Base-by-base conservation (phyloP, 208 protist species). In the Angomonas desouzai region DNA sequence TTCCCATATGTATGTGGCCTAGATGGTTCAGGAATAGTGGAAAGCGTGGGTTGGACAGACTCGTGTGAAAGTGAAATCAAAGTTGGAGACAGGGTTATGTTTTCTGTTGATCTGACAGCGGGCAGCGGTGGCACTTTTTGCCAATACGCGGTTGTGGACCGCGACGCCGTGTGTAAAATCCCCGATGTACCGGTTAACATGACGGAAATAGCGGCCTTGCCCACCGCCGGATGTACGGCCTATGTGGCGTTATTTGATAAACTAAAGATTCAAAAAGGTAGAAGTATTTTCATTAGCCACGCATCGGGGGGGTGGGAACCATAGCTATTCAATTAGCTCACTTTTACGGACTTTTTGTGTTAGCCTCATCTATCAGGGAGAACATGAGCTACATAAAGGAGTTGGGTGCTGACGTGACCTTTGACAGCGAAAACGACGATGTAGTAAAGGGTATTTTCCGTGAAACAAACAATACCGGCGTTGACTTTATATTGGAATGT, bases 401-500 rank as follows among this genome's bases (percentile, higher is more conserved):
- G 36, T 67, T 89, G 9, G 83, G 84, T 16, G 89, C 86, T 0
- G 78, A 95, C 57, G 67, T 63, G 63, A 81, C 90, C 3, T 29
- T 95, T 10, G 89, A 95, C 48, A 90, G 91, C 66, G 88, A 79
- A 3, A 61, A 40, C 3, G 43, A 28, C 9, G 70, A 91, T 67
- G 68, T 89, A 0, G 73, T 81, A 10, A 74, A 74, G 40, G 72
- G 79, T 20, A 75, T 89, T 40, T 67, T 90, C 20, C 47, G 36
- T 38, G 47, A 68, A 34, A 92, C 88, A 38, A 55, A 79, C 3
- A 73, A 74, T 40, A 70, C 80, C 56, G 89, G 89, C n/a, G 86
- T 93, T 11, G 89, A 95, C 62, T 95, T 89, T 68, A 43, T 92
- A 32, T 66, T 95, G 48, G 86, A 95, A 60, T 70, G 68, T 33